Conservation (phyloP, 2,329 filamentous ascomycete species). For the Colletotrichum sp. region DNA sequence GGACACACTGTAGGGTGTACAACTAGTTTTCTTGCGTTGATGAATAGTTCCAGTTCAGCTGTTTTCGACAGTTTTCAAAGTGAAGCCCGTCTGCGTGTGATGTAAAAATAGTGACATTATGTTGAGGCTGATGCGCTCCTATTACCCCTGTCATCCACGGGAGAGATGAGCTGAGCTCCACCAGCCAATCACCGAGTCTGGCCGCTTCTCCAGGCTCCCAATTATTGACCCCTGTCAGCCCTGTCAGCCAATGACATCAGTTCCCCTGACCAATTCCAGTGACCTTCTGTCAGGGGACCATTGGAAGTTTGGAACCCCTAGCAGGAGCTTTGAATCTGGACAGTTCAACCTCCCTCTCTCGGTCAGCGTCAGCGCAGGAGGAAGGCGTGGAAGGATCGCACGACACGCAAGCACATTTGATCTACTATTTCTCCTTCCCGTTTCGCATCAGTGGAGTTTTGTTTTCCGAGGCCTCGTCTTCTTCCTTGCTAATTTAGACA, state of each 20-base stretch:
- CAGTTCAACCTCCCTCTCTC: neutral
- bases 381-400: neutral
- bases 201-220: neutral
- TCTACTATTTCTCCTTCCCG: neutral
- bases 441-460: neutral
- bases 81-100: neutral
- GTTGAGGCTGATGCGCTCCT: neutral
- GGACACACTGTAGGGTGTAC: neutral
- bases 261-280: neutral
- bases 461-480: neutral
- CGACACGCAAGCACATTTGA: neutral
- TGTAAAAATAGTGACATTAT: neutral
- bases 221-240: neutral
- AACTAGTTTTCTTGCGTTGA: conserved; percentile 18
- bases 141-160: neutral
- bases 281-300: neutral
- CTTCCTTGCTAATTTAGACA: neutral
- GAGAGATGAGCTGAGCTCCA: neutral
- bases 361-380: neutral
- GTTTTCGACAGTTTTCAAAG: neutral
- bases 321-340: neutral
- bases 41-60: neutral
- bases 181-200: neutral
- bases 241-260: conserved; percentile 4
- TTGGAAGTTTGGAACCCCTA: neutral